phyloP scores from a whole-genome alignment of 2,329 filamentous ascomycete species.

The Xylaria sp. region DNA sequence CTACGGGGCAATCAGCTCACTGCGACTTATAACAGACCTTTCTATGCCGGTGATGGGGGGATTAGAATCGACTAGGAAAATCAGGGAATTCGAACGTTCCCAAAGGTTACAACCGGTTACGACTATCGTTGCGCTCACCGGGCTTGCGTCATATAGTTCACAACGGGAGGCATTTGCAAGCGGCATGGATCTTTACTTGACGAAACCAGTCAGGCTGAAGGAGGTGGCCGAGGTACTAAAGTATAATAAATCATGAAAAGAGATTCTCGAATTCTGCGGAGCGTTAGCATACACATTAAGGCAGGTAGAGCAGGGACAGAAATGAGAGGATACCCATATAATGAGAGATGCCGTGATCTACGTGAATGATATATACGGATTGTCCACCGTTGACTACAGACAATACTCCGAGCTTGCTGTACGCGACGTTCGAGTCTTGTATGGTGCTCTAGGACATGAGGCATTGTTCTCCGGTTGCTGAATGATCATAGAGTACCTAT shows the following conservation, averaged over 20 bases:
- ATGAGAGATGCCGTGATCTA: background rate
- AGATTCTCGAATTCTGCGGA: background rate
- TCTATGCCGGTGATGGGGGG: background rate
- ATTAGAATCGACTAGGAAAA: background rate
- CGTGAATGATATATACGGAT: background rate
- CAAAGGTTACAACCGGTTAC: background rate
- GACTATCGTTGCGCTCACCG: background rate
- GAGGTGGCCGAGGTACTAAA: background rate
- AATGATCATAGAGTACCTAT: too few species aligned
- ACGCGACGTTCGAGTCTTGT: background rate
- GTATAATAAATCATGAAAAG: background rate
- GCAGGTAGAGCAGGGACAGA: background rate
- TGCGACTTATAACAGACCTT: background rate
- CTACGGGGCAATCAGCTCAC: background rate
- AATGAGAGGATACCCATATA: background rate
- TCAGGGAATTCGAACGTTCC: background rate
- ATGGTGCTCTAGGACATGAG: background rate
- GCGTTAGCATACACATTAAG: background rate
- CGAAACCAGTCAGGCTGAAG: background rate
- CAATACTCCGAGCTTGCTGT: background rate
- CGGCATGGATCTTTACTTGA: background rate
- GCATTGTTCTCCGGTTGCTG: background rate
- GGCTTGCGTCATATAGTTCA: background rate
- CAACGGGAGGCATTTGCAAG: background rate
- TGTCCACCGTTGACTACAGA: background rate